Evolutionary conservation across 495 filamentous ascomycete genomes (phyloP), one percentile per base, ranked within the genome.

Genomic region (Rhypophila decipiens): DNA sequence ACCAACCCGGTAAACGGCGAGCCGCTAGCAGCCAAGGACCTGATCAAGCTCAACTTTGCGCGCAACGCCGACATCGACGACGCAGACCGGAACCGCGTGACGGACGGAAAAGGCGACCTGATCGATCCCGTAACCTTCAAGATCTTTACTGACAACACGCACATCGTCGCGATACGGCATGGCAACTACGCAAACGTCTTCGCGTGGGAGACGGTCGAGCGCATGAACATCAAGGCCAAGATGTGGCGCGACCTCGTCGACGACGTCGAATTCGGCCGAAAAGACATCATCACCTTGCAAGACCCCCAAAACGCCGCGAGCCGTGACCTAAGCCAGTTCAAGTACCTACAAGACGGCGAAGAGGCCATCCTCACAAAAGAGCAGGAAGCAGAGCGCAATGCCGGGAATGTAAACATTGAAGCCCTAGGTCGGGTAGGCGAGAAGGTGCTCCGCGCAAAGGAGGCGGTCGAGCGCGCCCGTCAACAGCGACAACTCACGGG

Each of bases 81-180:
- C 35, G 67, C 59, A 42, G 66, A 65, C 2, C 62, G 62, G 39
- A 56, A 55, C 37, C 63, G 60, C 41, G 59, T 61, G 0, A 64
- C 65, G 35, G 68, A 70, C 42, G 68, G 66, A 40, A 69, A 75
- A 46, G 88, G 84, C 45, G 94, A 98, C 55, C 87, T 88, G 55
- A 87, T 96, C 51, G 93, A 99, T 63, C 93, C 93, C 1, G 91
- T 99, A 18, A 96, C 88, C 3, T 97, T 85, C 74, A 99, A 99
- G 68, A 84, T 93, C 10, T 84, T 99, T 55, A 99, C 93, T 31
- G 90, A 99, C 61, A 97, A 96, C 63, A 96, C 94, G 8, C 93
- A 99, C 62, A 86, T 99, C 37, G 87, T 97, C 37, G 90, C 90
- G 23, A 70, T 99, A 49, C 74, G 83, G 39, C 88, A 87, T 55